These are phyloP conservation scores for Gymnopilus dilepis DNA, from an alignment of 768 basidiomycete genomes.

Conservation along the genomic window DNA sequence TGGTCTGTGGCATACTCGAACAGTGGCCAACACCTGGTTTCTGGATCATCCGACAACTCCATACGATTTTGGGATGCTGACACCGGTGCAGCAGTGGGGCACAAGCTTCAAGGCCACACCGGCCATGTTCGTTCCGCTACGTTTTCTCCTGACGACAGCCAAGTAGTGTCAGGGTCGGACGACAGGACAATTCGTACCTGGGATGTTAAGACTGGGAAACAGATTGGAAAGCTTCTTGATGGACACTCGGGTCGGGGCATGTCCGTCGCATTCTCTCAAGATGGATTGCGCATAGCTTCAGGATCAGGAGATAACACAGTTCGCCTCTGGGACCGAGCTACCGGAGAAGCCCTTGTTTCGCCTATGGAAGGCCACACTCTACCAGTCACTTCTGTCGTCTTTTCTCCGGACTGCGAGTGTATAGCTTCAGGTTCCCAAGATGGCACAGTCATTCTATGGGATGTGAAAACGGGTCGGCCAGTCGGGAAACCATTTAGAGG, in stretches of 20 bases:
- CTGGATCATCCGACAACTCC: constrained; percentile 4
- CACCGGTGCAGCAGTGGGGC: constrained; percentile 7
- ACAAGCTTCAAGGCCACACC: constrained; percentile 10
- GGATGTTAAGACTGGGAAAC: constrained; percentile 9
- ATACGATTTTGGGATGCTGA: constrained; percentile 19
- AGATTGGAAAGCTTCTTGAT: neutral
- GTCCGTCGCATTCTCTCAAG: constrained; percentile 7
- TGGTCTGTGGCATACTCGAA: constrained; percentile 18
- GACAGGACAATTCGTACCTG: constrained; percentile 14
- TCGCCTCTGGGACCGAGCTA: constrained; percentile 18
- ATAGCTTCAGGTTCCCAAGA: neutral
- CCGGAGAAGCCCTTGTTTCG: neutral
- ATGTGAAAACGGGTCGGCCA: neutral
- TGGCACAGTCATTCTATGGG: neutral
- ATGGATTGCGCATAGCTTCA: constrained; percentile 16
- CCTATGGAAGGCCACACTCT: constrained; percentile 3
- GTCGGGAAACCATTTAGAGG: neutral
- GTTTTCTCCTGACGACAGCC: constrained; percentile 5
- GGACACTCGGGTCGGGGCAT: neutral
- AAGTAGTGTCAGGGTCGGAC: constrained; percentile 9
- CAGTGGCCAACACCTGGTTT: constrained; percentile 11
- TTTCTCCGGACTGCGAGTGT: neutral
- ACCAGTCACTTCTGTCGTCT: neutral
- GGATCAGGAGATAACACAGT: constrained; percentile 6
- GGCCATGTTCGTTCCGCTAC: constrained; percentile 8